Conservation (phyloP, 2,329 filamentous ascomycete genomes). For the Stachybotrys chartarum region DNA sequence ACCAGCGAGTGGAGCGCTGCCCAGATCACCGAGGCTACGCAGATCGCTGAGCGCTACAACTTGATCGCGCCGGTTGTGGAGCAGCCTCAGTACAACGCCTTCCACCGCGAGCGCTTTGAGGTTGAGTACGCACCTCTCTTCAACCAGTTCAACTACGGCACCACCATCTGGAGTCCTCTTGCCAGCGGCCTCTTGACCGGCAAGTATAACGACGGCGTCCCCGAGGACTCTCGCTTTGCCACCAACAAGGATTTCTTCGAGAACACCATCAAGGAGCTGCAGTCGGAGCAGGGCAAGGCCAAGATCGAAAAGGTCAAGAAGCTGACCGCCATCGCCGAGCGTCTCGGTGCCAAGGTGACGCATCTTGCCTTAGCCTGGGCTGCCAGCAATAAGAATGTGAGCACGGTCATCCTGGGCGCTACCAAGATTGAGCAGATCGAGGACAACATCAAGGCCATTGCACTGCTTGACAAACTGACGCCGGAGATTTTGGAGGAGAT, state of each 20-base stretch:
- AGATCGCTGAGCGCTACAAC: conserved; percentile 49
- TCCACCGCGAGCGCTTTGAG: conserved; percentile 55
- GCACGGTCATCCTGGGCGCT: conserved; percentile 19
- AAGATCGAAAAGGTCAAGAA: conserved; percentile 19
- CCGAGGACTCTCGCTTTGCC: conserved; percentile 49
- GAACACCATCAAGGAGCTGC: conserved; percentile 5
- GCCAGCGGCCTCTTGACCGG: conserved; percentile 51
- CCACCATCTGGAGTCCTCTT: conserved; percentile 56
- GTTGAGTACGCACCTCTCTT: conserved; percentile 55
- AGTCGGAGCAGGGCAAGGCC: conserved; percentile 12
- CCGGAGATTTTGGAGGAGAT: conserved; percentile 13
- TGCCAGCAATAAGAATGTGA: conserved; percentile 18
- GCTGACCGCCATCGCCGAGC: conserved; percentile 14
- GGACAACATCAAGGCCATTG: conserved; percentile 15
- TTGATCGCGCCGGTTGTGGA: conserved; percentile 58
- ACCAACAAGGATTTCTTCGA: conserved; percentile 15
- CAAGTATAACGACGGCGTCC: conserved; percentile 56
- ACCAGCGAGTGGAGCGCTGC: conserved; percentile 63
- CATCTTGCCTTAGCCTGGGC: conserved; percentile 17
- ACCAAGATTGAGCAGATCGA: conserved; percentile 17
- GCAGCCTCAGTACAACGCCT: conserved; percentile 61
- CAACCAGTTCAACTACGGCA: conserved; percentile 46
- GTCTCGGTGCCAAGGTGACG: conserved; percentile 13
- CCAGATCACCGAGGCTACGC: conserved; percentile 53
- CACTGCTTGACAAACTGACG: conserved; percentile 12